phyloP scores from a whole-genome alignment of 2,329 filamentous ascomycete species.

The Epichloe scottii region DNA sequence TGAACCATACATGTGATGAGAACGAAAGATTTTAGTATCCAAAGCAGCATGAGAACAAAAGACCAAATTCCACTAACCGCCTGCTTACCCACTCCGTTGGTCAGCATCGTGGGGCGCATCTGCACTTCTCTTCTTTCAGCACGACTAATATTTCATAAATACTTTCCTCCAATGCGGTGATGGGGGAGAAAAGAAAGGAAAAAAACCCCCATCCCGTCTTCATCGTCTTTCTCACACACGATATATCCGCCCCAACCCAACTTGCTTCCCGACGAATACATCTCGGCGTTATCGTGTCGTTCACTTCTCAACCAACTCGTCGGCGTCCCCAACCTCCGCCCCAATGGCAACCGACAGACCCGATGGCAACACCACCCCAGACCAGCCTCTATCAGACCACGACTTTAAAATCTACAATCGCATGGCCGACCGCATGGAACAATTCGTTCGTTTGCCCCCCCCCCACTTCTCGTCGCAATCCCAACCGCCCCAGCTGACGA shows the following conservation, averaged over 20 bases:
- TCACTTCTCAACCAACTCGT: too few species aligned
- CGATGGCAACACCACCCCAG: neutral
- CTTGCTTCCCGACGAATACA: too few species aligned
- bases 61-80: neutral
- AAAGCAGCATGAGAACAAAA: too few species aligned
- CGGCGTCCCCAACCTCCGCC: neutral
- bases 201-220: too few species aligned
- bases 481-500: neutral
- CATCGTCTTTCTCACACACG: too few species aligned
- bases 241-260: too few species aligned
- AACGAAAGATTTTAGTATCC: too few species aligned
- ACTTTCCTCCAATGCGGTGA: too few species aligned
- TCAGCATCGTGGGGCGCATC: neutral
- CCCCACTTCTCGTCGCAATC: neutral
- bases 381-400: conserved; percentile 47
- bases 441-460: conserved; percentile 2
- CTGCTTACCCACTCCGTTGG: neutral
- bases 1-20: too few species aligned
- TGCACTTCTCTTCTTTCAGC: neutral
- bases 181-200: too few species aligned
- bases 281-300: too few species aligned
- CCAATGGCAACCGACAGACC: neutral
- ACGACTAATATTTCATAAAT: too few species aligned
- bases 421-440: conserved; percentile 59
- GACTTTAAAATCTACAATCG: conserved; percentile 61